These are phyloP conservation scores for Myriangium duriaei DNA, from an alignment of 2,329 filamentous ascomycete species.

Conservation along the genomic window DNA sequence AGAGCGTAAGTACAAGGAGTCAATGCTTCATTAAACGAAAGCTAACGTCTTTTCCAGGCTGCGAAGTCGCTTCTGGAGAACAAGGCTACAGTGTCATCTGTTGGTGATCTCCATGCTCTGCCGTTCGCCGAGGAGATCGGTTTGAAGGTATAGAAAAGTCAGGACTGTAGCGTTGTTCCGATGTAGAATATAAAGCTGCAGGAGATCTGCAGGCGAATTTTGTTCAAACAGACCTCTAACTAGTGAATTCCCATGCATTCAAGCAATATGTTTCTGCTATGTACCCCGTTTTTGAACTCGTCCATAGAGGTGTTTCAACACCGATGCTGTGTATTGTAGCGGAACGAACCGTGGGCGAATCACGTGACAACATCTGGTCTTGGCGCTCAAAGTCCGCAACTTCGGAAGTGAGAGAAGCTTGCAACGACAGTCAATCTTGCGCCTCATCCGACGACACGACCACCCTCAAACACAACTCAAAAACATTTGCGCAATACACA, in stretches of 20 bases:
- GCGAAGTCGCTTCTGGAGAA: slow-evolving; percentile 77
- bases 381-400: slow-evolving; percentile 2
- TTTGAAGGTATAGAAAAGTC: slow-evolving; percentile 70
- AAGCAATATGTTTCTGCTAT: too few relatives aligned
- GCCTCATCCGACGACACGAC: slow-evolving; percentile 1
- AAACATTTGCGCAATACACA: slow-evolving; percentile 37
- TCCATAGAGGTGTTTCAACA: too few relatives aligned
- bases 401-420: not conserved
- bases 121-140: slow-evolving; percentile 92
- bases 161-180: slow-evolving; percentile 1
- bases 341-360: too few relatives aligned
- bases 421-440: not conserved
- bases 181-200: slow-evolving; percentile 10
- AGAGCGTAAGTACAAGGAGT: slow-evolving; percentile 64
- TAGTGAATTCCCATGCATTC: not conserved
- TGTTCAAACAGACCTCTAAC: not conserved
- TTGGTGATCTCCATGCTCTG: slow-evolving; percentile 83
- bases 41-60: slow-evolving; percentile 53
- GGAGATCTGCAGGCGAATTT: not conserved
- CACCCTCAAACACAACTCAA: slow-evolving; percentile 13
- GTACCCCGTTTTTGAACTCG: too few relatives aligned
- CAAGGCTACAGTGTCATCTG: slow-evolving; percentile 78
- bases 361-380: slow-evolving; percentile 10
- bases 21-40: slow-evolving; percentile 8
- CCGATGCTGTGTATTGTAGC: too few relatives aligned